A percentile compares a stretch with the other conserved stretches of the same genome.
Evolutionary conservation across 257 asterid genomes (phyloP).

Genomic region (Nemophila menziesii): DNA sequence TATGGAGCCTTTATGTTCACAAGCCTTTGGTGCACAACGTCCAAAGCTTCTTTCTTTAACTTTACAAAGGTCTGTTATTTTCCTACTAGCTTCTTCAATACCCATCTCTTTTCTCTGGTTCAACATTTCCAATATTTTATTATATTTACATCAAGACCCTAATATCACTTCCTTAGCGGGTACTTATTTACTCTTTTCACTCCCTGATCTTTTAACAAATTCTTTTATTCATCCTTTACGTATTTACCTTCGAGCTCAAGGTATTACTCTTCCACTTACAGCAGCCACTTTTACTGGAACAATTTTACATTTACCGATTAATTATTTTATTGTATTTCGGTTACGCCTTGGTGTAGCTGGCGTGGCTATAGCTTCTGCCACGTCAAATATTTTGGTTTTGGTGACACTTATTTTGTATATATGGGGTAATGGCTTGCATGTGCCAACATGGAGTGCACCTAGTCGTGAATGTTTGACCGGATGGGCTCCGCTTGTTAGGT

Average conservation of each 20-base stretch:
- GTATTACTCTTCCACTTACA: constrained; percentile 61
- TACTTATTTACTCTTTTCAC: constrained; percentile 47
- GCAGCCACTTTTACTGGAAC: constrained; percentile 48
- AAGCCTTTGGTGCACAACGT: constrained; percentile 67
- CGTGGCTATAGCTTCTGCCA: constrained; percentile 73
- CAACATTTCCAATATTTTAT: constrained; percentile 41
- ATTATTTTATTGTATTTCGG: constrained; percentile 32
- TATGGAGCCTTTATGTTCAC: constrained; percentile 78
- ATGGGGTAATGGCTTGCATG: constrained; percentile 32
- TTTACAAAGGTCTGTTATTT: constrained; percentile 44
- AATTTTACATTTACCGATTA: constrained; percentile 43
- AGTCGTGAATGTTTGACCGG: constrained; percentile 42
- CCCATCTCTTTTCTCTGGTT: constrained; percentile 63
- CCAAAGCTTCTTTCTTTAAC: constrained; percentile 55
- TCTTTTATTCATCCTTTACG: constrained; percentile 67
- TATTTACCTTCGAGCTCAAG: constrained; percentile 88
- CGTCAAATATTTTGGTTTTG: constrained; percentile 34
- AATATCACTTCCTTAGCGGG: constrained; percentile 41
- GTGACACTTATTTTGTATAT: constrained; percentile 26
- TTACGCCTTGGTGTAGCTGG: constrained; percentile 59
- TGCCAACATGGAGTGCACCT: constrained; percentile 53
- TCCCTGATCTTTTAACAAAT: constrained; percentile 64
- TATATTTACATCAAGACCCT: constrained; percentile 61
- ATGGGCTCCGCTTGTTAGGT: constrained; percentile 61
- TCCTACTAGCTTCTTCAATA: constrained; percentile 45